Base-by-base conservation (phyloP, 805 yeast species). In the Kazachstania africana region DNA sequence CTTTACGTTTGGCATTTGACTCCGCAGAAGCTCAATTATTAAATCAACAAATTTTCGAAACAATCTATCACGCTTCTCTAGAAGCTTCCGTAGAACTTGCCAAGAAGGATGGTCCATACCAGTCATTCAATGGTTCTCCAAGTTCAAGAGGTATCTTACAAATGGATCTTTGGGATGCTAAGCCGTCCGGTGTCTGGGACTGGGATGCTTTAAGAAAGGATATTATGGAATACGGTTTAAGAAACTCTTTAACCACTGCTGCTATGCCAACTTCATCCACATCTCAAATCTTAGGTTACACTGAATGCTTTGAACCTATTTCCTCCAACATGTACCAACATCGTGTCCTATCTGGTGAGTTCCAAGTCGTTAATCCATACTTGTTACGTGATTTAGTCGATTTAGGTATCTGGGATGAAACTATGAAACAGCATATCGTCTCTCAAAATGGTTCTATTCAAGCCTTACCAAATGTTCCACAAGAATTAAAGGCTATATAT, bases 211-310 rank as follows among this genome's bases (percentile, higher is more conserved):
- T 84, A 45, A 84, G 79, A 57, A 61, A 59, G 8, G 60, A 71
- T 25, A 65, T 88, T 38, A 59, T 60, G 31, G 55, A 60, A 39
- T 58, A 72, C 47, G 97, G 97, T 29, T 47, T 88, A 26, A 66
- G 96, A 50, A 88, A 88, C 63, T 88, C 96, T 4, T 60, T 88
- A 35, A 56, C 87, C 12, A 81, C 87, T 21, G 96, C 93, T 1
- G 91, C 95, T 32, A 88, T 88, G 97, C 97, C 97, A 27, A 88
- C 97, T 12, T 97, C 97, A 2, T 84, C 96, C 1, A 88, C 97
- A 2, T 88, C 97, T 3, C 96, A 85, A 62, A 87, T 88, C 31
- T 65, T 88, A 32, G 97, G 96, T 24, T 83, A 71, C 64, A 87
- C 76, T 46, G 97, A 88, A 62, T 87, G 96, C 59, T 88, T 88